Evolutionary conservation across 2,329 filamentous ascomycete species (phyloP).

Genomic region (Colletotrichum tamarilloi): DNA sequence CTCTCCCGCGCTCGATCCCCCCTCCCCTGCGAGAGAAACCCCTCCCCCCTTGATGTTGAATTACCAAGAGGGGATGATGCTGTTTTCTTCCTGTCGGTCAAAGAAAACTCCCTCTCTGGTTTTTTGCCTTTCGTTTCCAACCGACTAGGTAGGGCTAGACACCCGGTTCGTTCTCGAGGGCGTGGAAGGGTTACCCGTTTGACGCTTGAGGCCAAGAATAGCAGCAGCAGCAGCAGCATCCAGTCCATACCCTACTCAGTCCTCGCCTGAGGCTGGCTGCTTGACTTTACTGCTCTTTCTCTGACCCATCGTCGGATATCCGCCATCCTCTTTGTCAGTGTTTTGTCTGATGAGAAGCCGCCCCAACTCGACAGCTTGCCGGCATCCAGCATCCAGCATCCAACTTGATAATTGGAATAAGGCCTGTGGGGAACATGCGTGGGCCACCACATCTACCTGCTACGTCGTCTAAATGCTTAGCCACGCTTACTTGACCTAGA

Average conservation of each 20-base stretch:
- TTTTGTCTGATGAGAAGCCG: slow-evolving; percentile 26
- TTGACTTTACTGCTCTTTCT: not conserved
- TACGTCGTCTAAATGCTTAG: slow-evolving; percentile 35
- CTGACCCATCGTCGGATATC: slow-evolving; percentile 21
- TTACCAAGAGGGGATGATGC: not conserved
- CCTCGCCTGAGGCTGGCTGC: too few relatives aligned
- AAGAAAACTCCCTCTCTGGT: not conserved
- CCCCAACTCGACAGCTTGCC: slow-evolving; percentile 9
- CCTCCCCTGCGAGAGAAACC: not conserved
- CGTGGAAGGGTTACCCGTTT: slow-evolving; percentile 5
- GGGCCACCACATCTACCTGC: slow-evolving; percentile 10
- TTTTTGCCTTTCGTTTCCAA: slow-evolving; percentile 24
- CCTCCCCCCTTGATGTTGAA: not conserved
- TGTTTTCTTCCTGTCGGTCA: not conserved
- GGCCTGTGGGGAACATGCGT: slow-evolving; percentile 5
- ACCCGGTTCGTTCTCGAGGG: not conserved
- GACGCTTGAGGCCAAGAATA: slow-evolving; percentile 22
- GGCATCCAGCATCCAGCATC: slow-evolving; percentile 10
- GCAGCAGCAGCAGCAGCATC: slow-evolving; percentile 8
- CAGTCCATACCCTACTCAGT: not conserved
- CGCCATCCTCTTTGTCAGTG: slow-evolving; percentile 16
- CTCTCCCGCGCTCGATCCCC: slow-evolving; percentile 26
- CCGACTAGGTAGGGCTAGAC: not conserved
- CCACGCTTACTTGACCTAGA: slow-evolving; percentile 15
- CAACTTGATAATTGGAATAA: slow-evolving; percentile 3